Evolutionary conservation across 2,329 filamentous ascomycete genomes (phyloP), one percentile per base, ranked within the genome.

Genomic region (Penicillium digitatum): DNA sequence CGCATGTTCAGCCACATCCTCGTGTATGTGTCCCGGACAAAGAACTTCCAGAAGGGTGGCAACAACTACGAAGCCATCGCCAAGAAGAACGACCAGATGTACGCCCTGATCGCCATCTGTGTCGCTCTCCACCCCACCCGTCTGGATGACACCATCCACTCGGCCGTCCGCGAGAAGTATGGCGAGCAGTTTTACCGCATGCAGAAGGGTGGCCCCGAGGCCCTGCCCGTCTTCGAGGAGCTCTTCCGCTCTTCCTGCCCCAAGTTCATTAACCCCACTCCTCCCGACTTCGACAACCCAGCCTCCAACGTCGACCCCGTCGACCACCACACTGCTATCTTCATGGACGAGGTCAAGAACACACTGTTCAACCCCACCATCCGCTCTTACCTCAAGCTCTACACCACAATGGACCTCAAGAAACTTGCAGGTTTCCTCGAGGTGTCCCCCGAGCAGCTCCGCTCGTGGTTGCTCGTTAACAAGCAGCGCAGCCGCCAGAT

Each of bases 71-170:
- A 99, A 77, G 95, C 90, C 61, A 96, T 97, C 77, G 92, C 90
- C 70, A 99, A 99, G 88, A 97, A 97, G 87, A 97, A 96, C 77
- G 94, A 99, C 77, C 94, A 99, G 82, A 97, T 99, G 93, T 96
- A 96, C 76, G 94, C 94, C 37, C 85, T 99, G 65, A 95, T 99
- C 68, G 93, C 94, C 76, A 97, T 99, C 79, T 99, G 94, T 77
- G 92, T 97, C 55, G 92, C 94, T 63, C 95, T 99, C 83, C 89
- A 96, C 79, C 94, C 94, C 56, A 97, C 93, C 54, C 87, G 94
- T 67, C 86, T 99, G 68, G 94, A 99, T 74, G 94, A 99, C 82
- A 97, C 93, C 72, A 96, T 99, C 80, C 94, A 99, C 86, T 95
- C 90, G 59, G 91, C 93, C 60, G 86, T 99, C 52, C 87, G 94